Evolutionary conservation across 495 filamentous ascomycete species (phyloP).

Genomic region (Emericellopsis terricola): DNA sequence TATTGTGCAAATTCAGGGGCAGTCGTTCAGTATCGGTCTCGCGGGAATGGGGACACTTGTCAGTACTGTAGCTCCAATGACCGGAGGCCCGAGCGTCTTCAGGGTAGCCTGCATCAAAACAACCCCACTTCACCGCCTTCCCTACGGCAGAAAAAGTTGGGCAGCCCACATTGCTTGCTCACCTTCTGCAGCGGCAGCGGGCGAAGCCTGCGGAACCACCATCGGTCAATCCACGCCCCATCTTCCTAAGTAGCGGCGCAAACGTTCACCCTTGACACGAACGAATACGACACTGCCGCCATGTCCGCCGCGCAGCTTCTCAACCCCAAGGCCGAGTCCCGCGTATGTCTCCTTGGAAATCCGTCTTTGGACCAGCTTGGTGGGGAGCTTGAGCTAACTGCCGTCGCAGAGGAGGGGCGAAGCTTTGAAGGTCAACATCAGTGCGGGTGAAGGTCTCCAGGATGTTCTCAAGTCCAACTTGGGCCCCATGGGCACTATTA

Average conservation of each 20-base stretch:
- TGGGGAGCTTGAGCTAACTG: slow-evolving; percentile 11
- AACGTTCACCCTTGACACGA: background rate
- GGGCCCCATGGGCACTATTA: slow-evolving; percentile 84
- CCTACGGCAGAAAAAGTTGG: slow-evolving; percentile 2
- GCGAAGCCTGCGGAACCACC: slow-evolving; percentile 1
- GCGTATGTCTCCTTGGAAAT: slow-evolving; percentile 42
- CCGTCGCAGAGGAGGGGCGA: slow-evolving; percentile 67
- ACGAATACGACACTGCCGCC: slow-evolving; percentile 5
- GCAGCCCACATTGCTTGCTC: slow-evolving; percentile 1
- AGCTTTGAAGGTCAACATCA: slow-evolving; percentile 91
- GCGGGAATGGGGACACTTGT: no score
- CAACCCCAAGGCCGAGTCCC: slow-evolving; percentile 94
- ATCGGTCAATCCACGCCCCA: slow-evolving; percentile 1
- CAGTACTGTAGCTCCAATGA: no score
- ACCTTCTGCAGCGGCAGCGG: background rate
- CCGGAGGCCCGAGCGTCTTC: no score
- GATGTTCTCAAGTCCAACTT: slow-evolving; percentile 95
- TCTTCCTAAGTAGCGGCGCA: background rate
- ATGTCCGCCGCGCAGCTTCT: slow-evolving; percentile 93
- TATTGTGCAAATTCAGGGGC: no score
- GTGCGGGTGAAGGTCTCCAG: slow-evolving; percentile 81
- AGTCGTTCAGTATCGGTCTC: no score
- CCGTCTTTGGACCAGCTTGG: slow-evolving; percentile 6
- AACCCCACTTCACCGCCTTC: slow-evolving; percentile 4
- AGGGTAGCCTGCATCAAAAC: no score